A percentile compares a stretch with the other conserved stretches of the same genome.
Conservation (phyloP, 1,284 basidiomycete genomes). For the Coriolopsis trogii region DNA sequence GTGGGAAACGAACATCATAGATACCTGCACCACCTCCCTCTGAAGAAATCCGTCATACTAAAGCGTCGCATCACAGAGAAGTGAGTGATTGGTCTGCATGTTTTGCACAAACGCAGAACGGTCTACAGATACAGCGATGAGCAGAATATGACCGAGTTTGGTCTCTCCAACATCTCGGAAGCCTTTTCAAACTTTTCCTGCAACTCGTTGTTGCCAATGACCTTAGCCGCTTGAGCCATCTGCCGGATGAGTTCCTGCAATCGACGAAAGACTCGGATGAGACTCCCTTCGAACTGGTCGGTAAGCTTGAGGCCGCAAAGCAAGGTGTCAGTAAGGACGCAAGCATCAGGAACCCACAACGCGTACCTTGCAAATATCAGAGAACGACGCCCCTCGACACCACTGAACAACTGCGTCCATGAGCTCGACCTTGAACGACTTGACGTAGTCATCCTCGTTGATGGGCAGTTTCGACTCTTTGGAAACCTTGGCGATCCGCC, state of each 20-base stretch:
- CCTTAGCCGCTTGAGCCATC: conserved; percentile 93
- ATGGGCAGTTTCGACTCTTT: conserved; percentile 90
- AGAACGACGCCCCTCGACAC: conserved; percentile 97
- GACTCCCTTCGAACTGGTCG: conserved; percentile 94
- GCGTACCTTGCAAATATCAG: conserved; percentile 98
- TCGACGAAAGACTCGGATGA: conserved; percentile 93
- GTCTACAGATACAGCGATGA: conserved; percentile 77
- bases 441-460: conserved; percentile 94
- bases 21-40: too few species aligned
- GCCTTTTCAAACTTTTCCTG: conserved; percentile 90
- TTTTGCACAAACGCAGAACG: too few species aligned
- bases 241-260: conserved; percentile 94
- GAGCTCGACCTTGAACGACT: conserved; percentile 96
- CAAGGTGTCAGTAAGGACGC: background rate
- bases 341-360: too few species aligned
- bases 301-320: conserved; percentile 64
- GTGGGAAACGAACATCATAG: too few species aligned
- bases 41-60: too few species aligned
- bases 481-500: conserved; percentile 94
- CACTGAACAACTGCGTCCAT: conserved; percentile 98
- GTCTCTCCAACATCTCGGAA: conserved; percentile 88
- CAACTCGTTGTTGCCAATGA: conserved; percentile 93
- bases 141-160: conserved; percentile 93
- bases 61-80: too few species aligned
- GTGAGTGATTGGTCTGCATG: too few species aligned